Evolutionary conservation across 2,329 filamentous ascomycete genomes (phyloP).

Genomic region (Colletotrichum salicis): DNA sequence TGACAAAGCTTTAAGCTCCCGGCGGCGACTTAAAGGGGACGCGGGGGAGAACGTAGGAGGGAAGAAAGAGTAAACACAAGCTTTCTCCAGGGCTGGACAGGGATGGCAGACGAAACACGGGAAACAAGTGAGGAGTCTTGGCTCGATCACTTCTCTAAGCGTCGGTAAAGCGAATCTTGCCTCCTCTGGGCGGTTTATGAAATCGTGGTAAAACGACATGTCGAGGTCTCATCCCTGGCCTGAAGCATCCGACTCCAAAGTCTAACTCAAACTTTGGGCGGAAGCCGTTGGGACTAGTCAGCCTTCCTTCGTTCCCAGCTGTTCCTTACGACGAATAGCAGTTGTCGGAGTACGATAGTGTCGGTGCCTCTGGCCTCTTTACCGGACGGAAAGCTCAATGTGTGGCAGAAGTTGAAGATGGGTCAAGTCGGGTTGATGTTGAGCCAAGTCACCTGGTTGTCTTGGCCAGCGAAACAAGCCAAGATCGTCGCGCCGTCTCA

Average conservation of each 20-base stretch:
- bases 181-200: not conserved
- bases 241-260: constrained; percentile 19
- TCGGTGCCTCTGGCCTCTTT: not conserved
- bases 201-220: constrained; percentile 1
- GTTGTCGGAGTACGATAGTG: not conserved
- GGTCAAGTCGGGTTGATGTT: not conserved
- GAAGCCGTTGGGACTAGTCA: not conserved
- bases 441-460: not conserved
- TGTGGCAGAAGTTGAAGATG: not conserved
- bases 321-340: not conserved
- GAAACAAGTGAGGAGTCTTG: not conserved
- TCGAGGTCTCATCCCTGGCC: constrained; percentile 14
- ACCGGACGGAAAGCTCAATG: not conserved
- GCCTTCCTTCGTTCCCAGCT: not conserved
- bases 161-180: constrained; percentile 23
- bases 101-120: not conserved
- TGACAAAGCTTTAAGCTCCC: not conserved
- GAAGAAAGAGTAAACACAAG: not conserved
- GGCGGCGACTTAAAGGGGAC: not conserved
- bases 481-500: not conserved
- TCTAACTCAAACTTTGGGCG: constrained; percentile 8
- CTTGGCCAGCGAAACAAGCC: not conserved
- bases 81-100: constrained; percentile 1
- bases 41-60: too few relatives aligned
- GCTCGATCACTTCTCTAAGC: constrained; percentile 5